Evolutionary conservation across 192 early-diverging fungal genomes (phyloP).

Genomic region (Podila epicladia): DNA sequence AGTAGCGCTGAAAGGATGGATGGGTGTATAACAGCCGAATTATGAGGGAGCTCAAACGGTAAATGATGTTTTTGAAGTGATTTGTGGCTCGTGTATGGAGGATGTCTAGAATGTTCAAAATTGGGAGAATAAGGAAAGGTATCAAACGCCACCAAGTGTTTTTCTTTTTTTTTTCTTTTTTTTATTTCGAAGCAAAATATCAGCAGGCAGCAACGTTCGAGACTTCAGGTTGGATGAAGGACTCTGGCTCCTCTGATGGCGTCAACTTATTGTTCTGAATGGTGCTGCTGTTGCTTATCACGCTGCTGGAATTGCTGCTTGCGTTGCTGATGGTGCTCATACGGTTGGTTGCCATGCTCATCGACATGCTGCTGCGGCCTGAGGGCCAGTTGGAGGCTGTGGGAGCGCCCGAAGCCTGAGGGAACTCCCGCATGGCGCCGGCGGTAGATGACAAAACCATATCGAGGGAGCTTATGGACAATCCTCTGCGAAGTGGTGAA

Average conservation of each 20-base stretch:
- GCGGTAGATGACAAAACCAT: not conserved
- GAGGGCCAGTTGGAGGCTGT: constrained; percentile 6
- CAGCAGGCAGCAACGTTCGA: not conserved
- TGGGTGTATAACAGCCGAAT: not conserved
- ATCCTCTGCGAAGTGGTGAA: not conserved
- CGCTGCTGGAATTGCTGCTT: not conserved
- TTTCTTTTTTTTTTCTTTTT: not conserved
- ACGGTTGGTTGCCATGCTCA: constrained; percentile 1
- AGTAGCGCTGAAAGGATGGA: not conserved
- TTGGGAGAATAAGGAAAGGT: not conserved
- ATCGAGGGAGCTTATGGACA: not conserved
- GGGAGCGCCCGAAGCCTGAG: not conserved
- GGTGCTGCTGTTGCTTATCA: constrained; percentile 1
- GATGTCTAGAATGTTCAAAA: not conserved
- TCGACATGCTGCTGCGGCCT: constrained; percentile 9
- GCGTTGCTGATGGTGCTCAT: constrained; percentile 5
- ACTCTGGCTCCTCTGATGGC: constrained; percentile 17
- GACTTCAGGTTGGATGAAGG: not conserved
- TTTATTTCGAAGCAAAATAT: not conserved
- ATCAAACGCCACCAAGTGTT: not conserved
- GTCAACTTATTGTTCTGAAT: not conserved
- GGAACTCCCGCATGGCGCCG: not conserved
- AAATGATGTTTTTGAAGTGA: not conserved
- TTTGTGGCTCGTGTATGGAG: not conserved
- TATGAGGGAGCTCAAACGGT: not conserved